Evolutionary conservation across 495 filamentous ascomycete genomes (phyloP).

Genomic region (Umbilicaria muhlenbergii): DNA sequence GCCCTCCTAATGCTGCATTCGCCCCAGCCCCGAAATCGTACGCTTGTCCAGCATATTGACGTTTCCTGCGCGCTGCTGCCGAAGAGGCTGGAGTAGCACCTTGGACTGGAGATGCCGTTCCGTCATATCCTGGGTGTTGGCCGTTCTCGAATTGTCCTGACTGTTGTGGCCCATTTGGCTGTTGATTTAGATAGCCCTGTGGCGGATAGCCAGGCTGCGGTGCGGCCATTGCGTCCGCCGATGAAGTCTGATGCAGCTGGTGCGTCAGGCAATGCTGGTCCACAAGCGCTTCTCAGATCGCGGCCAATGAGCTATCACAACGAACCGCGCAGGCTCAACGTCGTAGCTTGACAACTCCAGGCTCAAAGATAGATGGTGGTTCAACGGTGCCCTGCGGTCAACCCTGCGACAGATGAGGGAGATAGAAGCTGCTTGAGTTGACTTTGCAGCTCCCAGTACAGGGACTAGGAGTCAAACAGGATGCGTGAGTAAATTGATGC

Average conservation of each 20-base stretch:
- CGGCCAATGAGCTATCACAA: too few relatives aligned
- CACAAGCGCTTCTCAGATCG: too few relatives aligned
- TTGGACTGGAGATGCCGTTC: slow-evolving; percentile 22
- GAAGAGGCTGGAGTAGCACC: slow-evolving; percentile 15
- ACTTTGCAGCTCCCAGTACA: too few relatives aligned
- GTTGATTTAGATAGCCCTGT: slow-evolving; percentile 24
- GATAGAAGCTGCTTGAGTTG: too few relatives aligned
- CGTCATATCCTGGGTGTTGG: slow-evolving; percentile 30
- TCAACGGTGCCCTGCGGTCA: too few relatives aligned
- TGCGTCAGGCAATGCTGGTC: background rate
- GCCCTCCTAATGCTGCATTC: slow-evolving; percentile 58
- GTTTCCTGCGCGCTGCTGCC: slow-evolving; percentile 63
- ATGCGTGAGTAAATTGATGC: too few relatives aligned
- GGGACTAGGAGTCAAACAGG: too few relatives aligned
- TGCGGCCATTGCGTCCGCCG: slow-evolving; percentile 25
- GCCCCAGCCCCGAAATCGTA: slow-evolving; percentile 86
- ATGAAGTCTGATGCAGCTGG: too few relatives aligned
- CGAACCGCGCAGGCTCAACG: too few relatives aligned
- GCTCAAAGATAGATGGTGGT: too few relatives aligned
- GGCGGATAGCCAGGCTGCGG: slow-evolving; percentile 52
- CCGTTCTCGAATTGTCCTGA: slow-evolving; percentile 30
- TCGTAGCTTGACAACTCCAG: too few relatives aligned
- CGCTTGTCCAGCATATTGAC: slow-evolving; percentile 82
- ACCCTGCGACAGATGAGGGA: too few relatives aligned
- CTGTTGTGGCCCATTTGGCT: slow-evolving; percentile 20